phyloP scores from a whole-genome alignment of 306 rosid genomes.

The Urtica urens region DNA sequence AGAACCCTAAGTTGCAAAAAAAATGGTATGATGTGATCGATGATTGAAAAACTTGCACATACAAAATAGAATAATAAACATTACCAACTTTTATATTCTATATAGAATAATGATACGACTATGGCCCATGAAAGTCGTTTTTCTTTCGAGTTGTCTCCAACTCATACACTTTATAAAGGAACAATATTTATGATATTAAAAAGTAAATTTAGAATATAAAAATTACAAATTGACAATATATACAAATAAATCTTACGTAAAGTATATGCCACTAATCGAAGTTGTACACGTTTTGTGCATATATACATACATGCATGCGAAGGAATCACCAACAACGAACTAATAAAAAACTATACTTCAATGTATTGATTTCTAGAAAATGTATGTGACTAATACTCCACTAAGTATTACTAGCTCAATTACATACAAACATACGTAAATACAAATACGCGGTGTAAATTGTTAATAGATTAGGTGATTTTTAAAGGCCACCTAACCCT shows the following conservation, averaged over 20 bases:
- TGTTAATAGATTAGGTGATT: too few species aligned
- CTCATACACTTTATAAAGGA: constrained; percentile 6
- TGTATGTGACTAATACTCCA: too few species aligned
- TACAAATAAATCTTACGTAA: constrained; percentile 1
- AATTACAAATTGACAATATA: neutral
- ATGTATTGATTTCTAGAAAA: too few species aligned
- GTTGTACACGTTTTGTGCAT: constrained; percentile 8
- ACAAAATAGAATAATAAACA: neutral
- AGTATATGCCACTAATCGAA: constrained; percentile 6
- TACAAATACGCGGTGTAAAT: too few species aligned
- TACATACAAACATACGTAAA: too few species aligned
- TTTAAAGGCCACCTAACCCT: too few species aligned
- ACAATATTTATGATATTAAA: neutral
- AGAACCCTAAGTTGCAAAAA: neutral
- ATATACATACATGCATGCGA: constrained; percentile 1
- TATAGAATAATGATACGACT: neutral
- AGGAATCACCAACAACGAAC: constrained; percentile 6
- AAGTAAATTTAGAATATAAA: neutral
- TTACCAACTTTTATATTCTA: neutral
- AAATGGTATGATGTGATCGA: constrained; percentile 11
- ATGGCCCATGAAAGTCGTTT: constrained; percentile 7
- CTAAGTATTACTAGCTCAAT: too few species aligned
- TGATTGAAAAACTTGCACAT: constrained; percentile 11
- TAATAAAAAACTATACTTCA: neutral
- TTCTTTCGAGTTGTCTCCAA: constrained; percentile 11